These are phyloP conservation scores for Mrakia gelida DNA, from an alignment of 768 basidiomycete genomes.

Conservation along the genomic window DNA sequence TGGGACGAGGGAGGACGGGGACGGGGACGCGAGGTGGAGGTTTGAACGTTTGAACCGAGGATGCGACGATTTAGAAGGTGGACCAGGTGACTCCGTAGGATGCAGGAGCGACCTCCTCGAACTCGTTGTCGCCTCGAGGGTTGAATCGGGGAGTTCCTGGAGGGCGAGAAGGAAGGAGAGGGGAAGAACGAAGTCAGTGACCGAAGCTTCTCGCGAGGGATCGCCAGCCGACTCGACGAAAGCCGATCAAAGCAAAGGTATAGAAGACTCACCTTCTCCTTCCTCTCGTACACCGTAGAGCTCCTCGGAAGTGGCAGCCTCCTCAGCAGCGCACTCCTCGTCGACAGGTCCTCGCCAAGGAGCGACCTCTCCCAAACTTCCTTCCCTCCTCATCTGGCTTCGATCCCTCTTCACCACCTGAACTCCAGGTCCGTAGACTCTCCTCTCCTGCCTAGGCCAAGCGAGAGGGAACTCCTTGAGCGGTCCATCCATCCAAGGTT, in stretches of 20 bases:
- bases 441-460: conserved; percentile 20
- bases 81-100: conserved; percentile 23
- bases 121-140: background rate
- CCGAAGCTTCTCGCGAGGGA: background rate
- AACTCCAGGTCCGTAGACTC: conserved; percentile 19
- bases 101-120: background rate
- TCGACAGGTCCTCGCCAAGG: conserved; percentile 2
- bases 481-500: conserved; percentile 34
- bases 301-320: background rate
- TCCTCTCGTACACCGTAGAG: background rate
- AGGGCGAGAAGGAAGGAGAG: background rate
- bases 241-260: too few species aligned
- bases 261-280: background rate
- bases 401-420: conserved; percentile 13
- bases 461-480: conserved; percentile 31
- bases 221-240: too few species aligned
- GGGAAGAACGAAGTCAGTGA: background rate
- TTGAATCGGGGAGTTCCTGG: background rate
- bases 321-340: background rate
- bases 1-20: too few species aligned
- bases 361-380: conserved; percentile 15
- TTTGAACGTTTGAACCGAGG: too few species aligned
- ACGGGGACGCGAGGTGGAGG: background rate
- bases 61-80: conserved; percentile 3
- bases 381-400: conserved; percentile 21